These are phyloP conservation scores for Agaricus subrufescens DNA, from an alignment of 768 basidiomycete species.

Conservation along the genomic window DNA sequence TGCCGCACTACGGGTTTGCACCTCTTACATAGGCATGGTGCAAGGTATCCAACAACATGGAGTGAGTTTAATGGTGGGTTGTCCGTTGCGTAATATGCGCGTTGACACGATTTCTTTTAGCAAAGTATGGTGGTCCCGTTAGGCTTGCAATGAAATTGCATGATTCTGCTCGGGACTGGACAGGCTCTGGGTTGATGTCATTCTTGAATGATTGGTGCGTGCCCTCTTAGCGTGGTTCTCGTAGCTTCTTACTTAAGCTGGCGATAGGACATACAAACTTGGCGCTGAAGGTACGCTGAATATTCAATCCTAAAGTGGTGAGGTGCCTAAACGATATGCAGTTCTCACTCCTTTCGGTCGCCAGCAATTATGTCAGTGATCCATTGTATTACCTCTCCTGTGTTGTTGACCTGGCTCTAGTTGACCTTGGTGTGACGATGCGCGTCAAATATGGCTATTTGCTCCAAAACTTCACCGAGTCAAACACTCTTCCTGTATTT, in stretches of 20 bases:
- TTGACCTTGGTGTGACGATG: conserved; percentile 64
- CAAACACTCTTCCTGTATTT: conserved; percentile 68
- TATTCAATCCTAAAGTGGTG: neutral
- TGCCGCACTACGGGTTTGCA: conserved; percentile 74
- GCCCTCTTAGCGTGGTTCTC: neutral
- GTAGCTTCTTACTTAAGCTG: neutral
- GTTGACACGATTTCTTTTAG: conserved; percentile 24
- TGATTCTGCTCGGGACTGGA: conserved; percentile 52
- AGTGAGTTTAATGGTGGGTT: conserved; percentile 34
- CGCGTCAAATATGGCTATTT: conserved; percentile 78
- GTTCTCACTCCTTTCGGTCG: conserved; percentile 89
- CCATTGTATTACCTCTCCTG: neutral
- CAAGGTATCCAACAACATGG: conserved; percentile 63
- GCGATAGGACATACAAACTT: conserved; percentile 76
- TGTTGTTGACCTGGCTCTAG: conserved; percentile 22
- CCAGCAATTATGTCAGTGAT: conserved; percentile 69
- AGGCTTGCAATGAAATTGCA: conserved; percentile 54
- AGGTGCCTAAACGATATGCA: conserved; percentile 19
- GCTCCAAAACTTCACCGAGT: conserved; percentile 58
- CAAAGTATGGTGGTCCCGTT: conserved; percentile 57
- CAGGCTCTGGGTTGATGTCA: conserved; percentile 54
- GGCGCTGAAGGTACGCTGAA: conserved; percentile 68
- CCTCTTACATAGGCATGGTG: conserved; percentile 79
- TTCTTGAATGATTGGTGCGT: conserved; percentile 83
- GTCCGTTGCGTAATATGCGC: neutral